phyloP scores from a whole-genome alignment of 2,329 filamentous ascomycete genomes.

The Colletotrichum neosansevieriae region DNA sequence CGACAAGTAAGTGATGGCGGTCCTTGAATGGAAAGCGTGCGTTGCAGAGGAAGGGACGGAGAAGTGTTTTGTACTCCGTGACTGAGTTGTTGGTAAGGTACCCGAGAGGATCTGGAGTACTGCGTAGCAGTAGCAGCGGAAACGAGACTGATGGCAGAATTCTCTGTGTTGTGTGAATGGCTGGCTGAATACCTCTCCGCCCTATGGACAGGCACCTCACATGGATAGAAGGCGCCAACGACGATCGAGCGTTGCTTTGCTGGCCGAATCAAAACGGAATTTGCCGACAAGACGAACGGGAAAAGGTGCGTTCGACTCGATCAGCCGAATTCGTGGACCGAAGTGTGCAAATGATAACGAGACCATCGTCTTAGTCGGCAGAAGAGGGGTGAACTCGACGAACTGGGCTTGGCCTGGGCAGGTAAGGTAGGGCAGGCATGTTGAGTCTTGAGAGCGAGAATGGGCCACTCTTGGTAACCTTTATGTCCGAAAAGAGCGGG shows the following conservation, averaged over 20 bases:
- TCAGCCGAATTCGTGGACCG: slow-evolving; percentile 8
- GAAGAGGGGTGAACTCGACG: slow-evolving; percentile 1
- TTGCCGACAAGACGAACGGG: slow-evolving; percentile 26
- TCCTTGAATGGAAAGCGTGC: background rate
- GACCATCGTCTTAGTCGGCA: background rate
- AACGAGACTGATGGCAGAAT: slow-evolving; percentile 8
- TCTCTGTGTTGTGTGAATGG: slow-evolving; percentile 29
- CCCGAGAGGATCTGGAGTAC: background rate
- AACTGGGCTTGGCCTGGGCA: slow-evolving; percentile 4
- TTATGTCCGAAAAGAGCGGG: no score
- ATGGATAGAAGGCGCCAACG: slow-evolving; percentile 8
- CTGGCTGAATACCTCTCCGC: slow-evolving; percentile 16
- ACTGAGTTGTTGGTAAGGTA: slow-evolving; percentile 19
- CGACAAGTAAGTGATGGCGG: background rate
- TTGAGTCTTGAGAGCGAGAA: slow-evolving; percentile 24
- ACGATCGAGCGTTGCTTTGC: slow-evolving; percentile 17
- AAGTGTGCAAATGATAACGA: background rate
- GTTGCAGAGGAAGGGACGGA: slow-evolving; percentile 5
- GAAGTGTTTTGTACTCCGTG: background rate
- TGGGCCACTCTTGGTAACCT: slow-evolving; percentile 45
- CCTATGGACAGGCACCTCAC: slow-evolving; percentile 35
- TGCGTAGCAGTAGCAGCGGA: background rate
- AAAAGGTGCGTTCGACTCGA: slow-evolving; percentile 9
- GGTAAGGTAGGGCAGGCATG: slow-evolving; percentile 26
- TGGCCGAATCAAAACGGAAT: slow-evolving; percentile 22